Base-by-base conservation (phyloP, 1,139 yeast species). In the Blastobotrys raffinosifermentans region DNA sequence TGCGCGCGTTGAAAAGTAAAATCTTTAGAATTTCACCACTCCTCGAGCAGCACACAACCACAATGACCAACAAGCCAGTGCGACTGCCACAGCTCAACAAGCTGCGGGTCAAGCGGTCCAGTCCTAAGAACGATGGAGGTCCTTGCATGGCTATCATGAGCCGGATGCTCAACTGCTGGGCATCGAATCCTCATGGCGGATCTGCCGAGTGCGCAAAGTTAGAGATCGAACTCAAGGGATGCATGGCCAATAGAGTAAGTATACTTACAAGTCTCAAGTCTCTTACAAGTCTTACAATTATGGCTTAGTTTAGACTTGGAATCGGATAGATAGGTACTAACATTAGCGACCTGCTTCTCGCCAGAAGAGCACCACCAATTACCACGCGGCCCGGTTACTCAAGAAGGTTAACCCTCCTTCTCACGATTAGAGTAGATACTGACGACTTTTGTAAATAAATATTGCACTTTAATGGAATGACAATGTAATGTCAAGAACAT, bases 131-230 rank as follows among this genome's bases (percentile, higher is more conserved):
- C 67, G 62, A 77, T 64, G 61, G 56, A 10, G 78, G 83, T 49
- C 79, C 84, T 45, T 87, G 96, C 58, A 63, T 78, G 45, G 86
- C 84, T 39, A 67, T 82, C 47, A 83, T 89, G 91, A 79, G 93
- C 4, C 80, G 85, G 32, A 70, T 89, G 60, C 69, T 89, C 52
- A 85, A 83, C 68, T 89, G 97, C 63, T 89, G 97, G 97, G 94
- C 96, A 3, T 84, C 95, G 21, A 84, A 86, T 64, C 91, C 94
- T 35, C 39, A 39, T 26, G 94, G 86, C 61, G 91, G 91, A 41
- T 70, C 81, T 16, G 64, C 70, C 9, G 71, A 66, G 32, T 89
- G 97, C 63, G 66, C 70, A 18, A 69, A 67, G 7, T 65, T 83
- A 40, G 94, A 81, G 53, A 63, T 53, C 19, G 76, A 75, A 29